Evolutionary conservation across 495 filamentous ascomycete genomes (phyloP).

Genomic region (Penicillium ucsense): DNA sequence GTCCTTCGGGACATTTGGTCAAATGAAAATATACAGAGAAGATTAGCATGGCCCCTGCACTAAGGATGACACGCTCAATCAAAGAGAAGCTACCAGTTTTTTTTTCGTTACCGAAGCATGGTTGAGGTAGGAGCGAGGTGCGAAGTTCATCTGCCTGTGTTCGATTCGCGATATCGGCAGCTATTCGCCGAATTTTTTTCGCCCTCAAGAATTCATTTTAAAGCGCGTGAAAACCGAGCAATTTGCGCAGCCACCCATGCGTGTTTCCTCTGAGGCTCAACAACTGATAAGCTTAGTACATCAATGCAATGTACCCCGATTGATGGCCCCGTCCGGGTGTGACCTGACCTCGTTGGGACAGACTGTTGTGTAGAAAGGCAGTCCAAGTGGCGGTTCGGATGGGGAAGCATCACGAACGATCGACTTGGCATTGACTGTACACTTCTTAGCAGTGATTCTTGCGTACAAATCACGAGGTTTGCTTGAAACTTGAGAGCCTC

Average conservation of each 20-base stretch:
- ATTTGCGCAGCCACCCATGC: no score
- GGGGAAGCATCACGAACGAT: no score
- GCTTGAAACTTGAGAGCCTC: no score
- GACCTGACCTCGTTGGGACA: no score
- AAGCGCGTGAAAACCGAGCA: not conserved
- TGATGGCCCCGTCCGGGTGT: no score
- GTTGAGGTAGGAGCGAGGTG: slow-evolving; percentile 1
- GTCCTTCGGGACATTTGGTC: slow-evolving; percentile 10
- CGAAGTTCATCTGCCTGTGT: not conserved
- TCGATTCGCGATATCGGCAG: not conserved
- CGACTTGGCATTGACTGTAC: no score
- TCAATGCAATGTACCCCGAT: no score
- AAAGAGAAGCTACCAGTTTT: slow-evolving; percentile 71
- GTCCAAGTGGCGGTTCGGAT: no score
- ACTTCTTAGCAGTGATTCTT: no score
- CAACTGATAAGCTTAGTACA: not conserved
- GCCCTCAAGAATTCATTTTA: not conserved
- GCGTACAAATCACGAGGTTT: no score
- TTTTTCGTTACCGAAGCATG: slow-evolving; percentile 2
- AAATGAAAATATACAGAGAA: slow-evolving; percentile 57
- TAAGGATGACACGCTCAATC: slow-evolving; percentile 99
- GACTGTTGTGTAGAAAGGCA: no score
- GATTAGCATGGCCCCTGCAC: slow-evolving; percentile 99
- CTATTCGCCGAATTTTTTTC: not conserved
- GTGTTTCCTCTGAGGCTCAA: no score